These are phyloP conservation scores for Zymoseptoria crescenta DNA, from an alignment of 2,329 filamentous ascomycete genomes.

Conservation along the genomic window DNA sequence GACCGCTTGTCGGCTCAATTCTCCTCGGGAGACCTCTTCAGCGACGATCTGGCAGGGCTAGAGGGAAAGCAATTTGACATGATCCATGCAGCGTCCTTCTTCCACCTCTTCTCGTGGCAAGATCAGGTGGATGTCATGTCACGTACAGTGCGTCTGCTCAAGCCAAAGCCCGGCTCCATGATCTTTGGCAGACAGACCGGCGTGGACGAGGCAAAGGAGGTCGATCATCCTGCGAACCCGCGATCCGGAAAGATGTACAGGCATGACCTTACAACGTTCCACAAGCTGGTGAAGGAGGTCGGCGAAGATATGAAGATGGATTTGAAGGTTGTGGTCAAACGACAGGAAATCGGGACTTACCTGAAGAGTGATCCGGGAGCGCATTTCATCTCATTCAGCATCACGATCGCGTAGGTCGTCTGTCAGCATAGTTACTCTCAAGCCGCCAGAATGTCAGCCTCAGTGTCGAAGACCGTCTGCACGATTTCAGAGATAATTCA, in stretches of 20 bases:
- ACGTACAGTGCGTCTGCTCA: constrained; percentile 28
- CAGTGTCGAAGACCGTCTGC: neutral
- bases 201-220: constrained; percentile 23
- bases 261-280: constrained; percentile 33
- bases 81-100: constrained; percentile 35
- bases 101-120: constrained; percentile 39
- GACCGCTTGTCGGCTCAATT: constrained; percentile 26
- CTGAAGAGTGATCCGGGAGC: neutral
- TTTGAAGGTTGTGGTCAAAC: constrained; percentile 28
- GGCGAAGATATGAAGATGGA: constrained; percentile 31
- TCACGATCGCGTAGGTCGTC: neutral
- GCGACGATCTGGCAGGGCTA: constrained; percentile 27
- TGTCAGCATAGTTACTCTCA: no score
- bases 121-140: constrained; percentile 33
- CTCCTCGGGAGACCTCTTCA: constrained; percentile 31
- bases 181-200: constrained; percentile 36
- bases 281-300: constrained; percentile 33
- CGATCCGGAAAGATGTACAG: constrained; percentile 25
- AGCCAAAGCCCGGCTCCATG: constrained; percentile 28
- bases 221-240: constrained; percentile 10
- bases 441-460: neutral
- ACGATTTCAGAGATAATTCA: neutral
- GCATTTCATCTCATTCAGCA: constrained; percentile 3
- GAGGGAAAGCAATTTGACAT: constrained; percentile 35
- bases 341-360: neutral